Percentiles rank a stretch among this genome's conserved stretches.
Evolutionary conservation across 2,329 filamentous ascomycete species (phyloP).

Genomic region (Cytospora schulzeri): DNA sequence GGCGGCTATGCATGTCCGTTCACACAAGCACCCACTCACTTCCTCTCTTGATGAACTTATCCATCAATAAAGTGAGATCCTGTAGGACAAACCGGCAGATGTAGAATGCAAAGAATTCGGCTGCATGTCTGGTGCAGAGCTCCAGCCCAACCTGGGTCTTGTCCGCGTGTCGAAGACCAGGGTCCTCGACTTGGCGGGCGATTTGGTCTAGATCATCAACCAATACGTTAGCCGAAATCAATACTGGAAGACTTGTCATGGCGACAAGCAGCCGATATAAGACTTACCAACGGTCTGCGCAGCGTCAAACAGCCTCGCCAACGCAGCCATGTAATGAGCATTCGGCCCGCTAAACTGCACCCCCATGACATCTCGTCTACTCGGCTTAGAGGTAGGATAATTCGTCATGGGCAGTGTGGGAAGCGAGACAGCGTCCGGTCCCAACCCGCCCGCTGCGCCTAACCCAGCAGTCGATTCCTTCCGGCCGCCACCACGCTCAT

Average conservation of each 20-base stretch:
- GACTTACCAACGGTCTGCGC: constrained; percentile 85
- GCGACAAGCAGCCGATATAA: constrained; percentile 7
- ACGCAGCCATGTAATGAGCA: constrained; percentile 84
- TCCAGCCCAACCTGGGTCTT: constrained; percentile 95
- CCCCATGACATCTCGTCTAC: constrained; percentile 70
- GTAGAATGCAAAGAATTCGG: constrained; percentile 97
- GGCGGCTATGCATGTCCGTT: neutral
- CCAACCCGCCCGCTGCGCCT: constrained; percentile 54
- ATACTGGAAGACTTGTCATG: neutral
- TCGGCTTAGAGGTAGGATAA: constrained; percentile 64
- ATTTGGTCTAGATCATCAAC: constrained; percentile 73
- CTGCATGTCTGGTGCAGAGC: constrained; percentile 87
- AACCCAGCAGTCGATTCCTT: constrained; percentile 31
- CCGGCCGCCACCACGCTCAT: constrained; percentile 48
- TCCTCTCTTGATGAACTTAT: constrained; percentile 96
- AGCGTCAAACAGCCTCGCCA: constrained; percentile 90
- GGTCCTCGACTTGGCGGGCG: constrained; percentile 92
- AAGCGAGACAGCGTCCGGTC: constrained; percentile 60
- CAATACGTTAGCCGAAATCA: neutral
- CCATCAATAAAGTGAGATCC: constrained; percentile 81
- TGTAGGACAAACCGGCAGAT: constrained; percentile 91
- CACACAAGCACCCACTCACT: constrained; percentile 80
- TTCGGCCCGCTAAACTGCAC: constrained; percentile 81
- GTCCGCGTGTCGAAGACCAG: constrained; percentile 85
- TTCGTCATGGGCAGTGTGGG: constrained; percentile 78